Evolutionary conservation across 805 yeast species (phyloP), one percentile per base, ranked within the genome.

Genomic region (Spathaspora girioi): DNA sequence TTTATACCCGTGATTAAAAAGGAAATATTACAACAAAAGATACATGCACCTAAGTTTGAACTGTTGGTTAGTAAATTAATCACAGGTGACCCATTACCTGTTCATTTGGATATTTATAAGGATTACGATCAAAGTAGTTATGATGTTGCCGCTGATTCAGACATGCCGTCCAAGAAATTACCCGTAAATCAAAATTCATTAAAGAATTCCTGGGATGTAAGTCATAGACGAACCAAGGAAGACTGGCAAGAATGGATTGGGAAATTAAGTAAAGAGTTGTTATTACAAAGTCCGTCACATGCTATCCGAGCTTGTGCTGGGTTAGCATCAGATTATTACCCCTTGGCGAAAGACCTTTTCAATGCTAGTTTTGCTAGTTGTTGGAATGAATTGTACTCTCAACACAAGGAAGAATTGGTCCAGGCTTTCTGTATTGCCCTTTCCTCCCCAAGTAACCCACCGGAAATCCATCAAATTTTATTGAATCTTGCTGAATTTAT

Each of bases 221-320:
- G 88, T 20, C 93, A 89, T 57, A 82, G 93, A 56, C 80, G 96
- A 48, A 89, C 97, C 0, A 84, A 85, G 59, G 98, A 92, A 59
- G 99, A 94, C 58, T 94, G 99, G 99, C 93, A 88, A 59, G 98
- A 94, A 63, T 94, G 99, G 99, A 83, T 91, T 56, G 81, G 96
- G 53, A 77, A 94, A 52, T 74, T 94, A 46, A 84, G 94, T 58
- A 87, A 90, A 48, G 97, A 91, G 62, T 67, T 94, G 32, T 71
- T 94, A 56, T 89, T 88, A 59, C 97, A 92, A 64, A 89, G 97
- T 35, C 97, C 99, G 1, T 89, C 97, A 0, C 96, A 89, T 60
- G 96, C 97, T 1, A 76, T 94, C 41, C 78, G 97, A 57, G 97
- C 97, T 0, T 94, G 99, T 65, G 88, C 96, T 1, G 85, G 87